Conservation (phyloP, 2,329 filamentous ascomycete species). For the Claviceps africana region DNA sequence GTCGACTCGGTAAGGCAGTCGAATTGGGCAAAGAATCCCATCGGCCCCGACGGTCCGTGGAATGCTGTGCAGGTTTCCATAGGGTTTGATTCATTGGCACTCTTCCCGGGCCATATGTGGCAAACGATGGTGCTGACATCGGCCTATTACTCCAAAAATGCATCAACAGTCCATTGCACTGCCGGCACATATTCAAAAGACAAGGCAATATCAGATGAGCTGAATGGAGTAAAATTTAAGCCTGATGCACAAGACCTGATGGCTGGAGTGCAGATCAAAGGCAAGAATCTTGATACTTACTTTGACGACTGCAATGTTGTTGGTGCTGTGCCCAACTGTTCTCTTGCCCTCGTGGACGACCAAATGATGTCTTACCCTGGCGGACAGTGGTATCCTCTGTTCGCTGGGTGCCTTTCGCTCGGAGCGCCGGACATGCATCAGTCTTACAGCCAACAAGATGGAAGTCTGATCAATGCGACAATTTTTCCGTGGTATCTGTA, state of each 20-base stretch:
- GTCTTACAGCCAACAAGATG: neutral
- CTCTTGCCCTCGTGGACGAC: neutral
- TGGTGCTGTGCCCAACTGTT: neutral
- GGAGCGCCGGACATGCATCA: neutral
- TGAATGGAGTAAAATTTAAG: neutral
- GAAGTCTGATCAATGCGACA: neutral
- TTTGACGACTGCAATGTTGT: neutral
- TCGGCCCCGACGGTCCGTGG: no score
- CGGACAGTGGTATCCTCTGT: neutral
- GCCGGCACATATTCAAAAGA: neutral
- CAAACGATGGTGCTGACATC: no score
- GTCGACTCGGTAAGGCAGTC: neutral
- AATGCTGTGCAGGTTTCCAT: no score
- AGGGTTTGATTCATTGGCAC: no score
- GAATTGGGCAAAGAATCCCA: neutral
- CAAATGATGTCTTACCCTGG: neutral
- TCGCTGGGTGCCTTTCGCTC: neutral
- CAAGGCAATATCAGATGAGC: neutral
- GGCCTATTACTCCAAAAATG: neutral
- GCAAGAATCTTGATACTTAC: neutral
- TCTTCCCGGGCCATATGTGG: no score
- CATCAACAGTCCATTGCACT: neutral
- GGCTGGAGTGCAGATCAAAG: neutral
- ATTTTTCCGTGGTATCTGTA: neutral
- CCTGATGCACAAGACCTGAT: neutral